Conservation (phyloP, 192 early-diverging fungal genomes). For the Backusella liffmaniae region DNA sequence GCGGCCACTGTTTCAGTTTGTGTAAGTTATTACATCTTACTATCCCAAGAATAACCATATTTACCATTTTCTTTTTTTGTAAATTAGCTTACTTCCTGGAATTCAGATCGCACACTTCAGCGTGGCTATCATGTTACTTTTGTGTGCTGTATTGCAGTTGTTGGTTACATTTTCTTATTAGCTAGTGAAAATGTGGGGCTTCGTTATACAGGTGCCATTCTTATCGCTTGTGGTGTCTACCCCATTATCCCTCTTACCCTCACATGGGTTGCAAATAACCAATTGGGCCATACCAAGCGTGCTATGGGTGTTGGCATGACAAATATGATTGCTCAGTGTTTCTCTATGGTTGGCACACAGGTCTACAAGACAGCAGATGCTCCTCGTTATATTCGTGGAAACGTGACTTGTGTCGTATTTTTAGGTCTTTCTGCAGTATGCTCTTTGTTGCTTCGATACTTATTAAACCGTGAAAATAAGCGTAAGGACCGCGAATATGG, state of each 20-base stretch:
- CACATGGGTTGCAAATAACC: constrained; percentile 60
- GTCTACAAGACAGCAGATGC: constrained; percentile 51
- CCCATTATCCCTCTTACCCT: constrained; percentile 42
- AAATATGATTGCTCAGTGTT: constrained; percentile 51
- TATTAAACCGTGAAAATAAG: constrained; percentile 28
- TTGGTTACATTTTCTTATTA: constrained; percentile 49
- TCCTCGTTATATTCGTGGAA: constrained; percentile 52
- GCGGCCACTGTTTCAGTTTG: constrained; percentile 31
- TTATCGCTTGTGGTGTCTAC: constrained; percentile 44
- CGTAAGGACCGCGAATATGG: constrained; percentile 18
- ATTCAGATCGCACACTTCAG: constrained; percentile 50
- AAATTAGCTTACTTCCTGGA: constrained; percentile 36
- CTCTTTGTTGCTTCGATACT: constrained; percentile 14
- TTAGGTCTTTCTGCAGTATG: constrained; percentile 16
- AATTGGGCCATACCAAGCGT: constrained; percentile 58
- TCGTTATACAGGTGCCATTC: constrained; percentile 9
- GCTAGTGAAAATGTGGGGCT: constrained; percentile 33
- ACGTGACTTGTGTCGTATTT: constrained; percentile 27
- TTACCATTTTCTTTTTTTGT: not conserved
- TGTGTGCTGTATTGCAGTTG: constrained; percentile 16
- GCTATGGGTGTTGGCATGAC: constrained; percentile 54
- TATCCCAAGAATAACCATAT: constrained; percentile 31
- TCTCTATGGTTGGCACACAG: constrained; percentile 56
- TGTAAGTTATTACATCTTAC: constrained; percentile 15
- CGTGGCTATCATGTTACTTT: constrained; percentile 39